Conservation (phyloP, 2,329 filamentous ascomycete species). For the Beauveria scarabaeidicola region DNA sequence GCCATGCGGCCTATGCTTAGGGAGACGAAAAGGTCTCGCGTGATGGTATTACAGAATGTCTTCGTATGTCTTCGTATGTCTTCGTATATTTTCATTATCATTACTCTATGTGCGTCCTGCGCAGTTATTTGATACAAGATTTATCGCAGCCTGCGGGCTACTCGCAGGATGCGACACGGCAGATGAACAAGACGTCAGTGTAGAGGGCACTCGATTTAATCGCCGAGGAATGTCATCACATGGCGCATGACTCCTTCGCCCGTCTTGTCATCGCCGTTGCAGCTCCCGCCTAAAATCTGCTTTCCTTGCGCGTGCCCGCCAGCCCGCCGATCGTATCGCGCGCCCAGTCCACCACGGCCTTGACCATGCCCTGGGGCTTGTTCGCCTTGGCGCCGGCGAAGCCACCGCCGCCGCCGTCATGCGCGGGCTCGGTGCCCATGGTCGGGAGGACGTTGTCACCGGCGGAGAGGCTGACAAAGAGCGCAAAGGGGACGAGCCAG, state of each 20-base stretch:
- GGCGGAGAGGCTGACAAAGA: conserved; percentile 90
- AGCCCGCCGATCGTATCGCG: conserved; percentile 44
- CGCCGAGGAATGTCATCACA: background rate
- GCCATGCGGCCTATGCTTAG: too few relatives aligned
- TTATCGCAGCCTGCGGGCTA: background rate
- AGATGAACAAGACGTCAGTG: background rate
- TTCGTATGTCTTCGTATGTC: background rate
- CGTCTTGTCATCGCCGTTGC: background rate
- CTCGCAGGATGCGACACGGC: background rate
- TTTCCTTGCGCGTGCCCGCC: conserved; percentile 21
- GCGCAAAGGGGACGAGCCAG: conserved; percentile 89
- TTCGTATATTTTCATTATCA: conserved; percentile 5
- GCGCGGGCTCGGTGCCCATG: conserved; percentile 61
- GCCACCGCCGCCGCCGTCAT: conserved; percentile 35
- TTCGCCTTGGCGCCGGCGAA: conserved; percentile 14
- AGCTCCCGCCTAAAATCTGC: conserved; percentile 13
- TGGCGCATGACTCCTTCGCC: background rate
- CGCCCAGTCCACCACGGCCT: conserved; percentile 53
- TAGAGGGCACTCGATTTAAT: background rate
- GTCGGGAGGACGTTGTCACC: conserved; percentile 92
- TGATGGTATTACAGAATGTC: too few relatives aligned
- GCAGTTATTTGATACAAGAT: conserved; percentile 2
- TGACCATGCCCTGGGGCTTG: conserved; percentile 56
- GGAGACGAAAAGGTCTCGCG: too few relatives aligned
- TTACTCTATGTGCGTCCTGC: conserved; percentile 9